Evolutionary conservation across 2,329 filamentous ascomycete genomes (phyloP).

Genomic region (Exophiala spinifera): DNA sequence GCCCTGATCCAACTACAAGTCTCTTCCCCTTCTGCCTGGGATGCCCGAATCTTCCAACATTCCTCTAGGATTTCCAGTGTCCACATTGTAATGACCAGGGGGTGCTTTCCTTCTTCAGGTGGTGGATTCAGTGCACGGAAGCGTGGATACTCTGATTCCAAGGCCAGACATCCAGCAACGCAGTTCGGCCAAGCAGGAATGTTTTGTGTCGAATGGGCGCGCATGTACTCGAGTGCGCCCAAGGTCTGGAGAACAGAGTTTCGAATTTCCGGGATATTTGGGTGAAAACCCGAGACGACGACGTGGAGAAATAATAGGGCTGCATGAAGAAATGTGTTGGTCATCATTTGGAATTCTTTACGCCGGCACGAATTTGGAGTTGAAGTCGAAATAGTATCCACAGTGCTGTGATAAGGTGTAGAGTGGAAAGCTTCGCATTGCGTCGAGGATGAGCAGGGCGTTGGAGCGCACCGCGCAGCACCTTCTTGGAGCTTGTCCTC

Average conservation of each 20-base stretch:
- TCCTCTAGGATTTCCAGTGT: conserved; percentile 9
- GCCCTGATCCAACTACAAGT: not conserved
- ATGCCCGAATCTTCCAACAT: conserved; percentile 3
- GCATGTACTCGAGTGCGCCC: conserved; percentile 8
- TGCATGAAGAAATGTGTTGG: conserved; percentile 8
- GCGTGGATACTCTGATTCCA: conserved; percentile 2
- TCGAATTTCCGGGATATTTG: conserved; percentile 8
- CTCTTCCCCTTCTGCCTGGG: conserved; percentile 1
- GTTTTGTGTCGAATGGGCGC: conserved; percentile 8
- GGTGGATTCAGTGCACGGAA: not conserved
- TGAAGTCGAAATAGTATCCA: no score
- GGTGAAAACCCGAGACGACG: conserved; percentile 12
- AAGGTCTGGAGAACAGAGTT: conserved; percentile 3
- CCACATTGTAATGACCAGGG: conserved; percentile 2
- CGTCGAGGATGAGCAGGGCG: not conserved
- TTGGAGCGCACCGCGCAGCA: not conserved
- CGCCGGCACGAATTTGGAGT: not conserved
- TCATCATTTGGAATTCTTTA: conserved; percentile 4
- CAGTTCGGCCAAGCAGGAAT: conserved; percentile 18
- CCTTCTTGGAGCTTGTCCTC: not conserved
- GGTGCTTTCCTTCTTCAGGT: not conserved
- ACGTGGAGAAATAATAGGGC: conserved; percentile 12
- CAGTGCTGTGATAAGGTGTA: no score
- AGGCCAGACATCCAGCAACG: conserved; percentile 16
- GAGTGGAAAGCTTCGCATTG: no score